These are phyloP conservation scores for Pneumocystis oryctolagi DNA, from an alignment of 1,139 yeast genomes.

Conservation along the genomic window DNA sequence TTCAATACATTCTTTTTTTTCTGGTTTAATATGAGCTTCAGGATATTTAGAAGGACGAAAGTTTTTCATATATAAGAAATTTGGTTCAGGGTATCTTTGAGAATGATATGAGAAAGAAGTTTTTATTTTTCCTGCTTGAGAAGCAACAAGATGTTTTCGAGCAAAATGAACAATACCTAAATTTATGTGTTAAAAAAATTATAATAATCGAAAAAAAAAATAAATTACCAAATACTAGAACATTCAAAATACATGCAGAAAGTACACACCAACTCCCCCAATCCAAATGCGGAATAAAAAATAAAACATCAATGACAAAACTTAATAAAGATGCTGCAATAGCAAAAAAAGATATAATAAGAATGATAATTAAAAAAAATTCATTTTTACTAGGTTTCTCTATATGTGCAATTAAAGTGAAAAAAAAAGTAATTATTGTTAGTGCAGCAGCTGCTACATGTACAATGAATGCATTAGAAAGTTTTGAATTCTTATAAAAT, in stretches of 20 bases:
- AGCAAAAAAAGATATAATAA: constrained; percentile 33
- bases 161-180: not conserved
- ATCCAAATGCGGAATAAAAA: constrained; percentile 38
- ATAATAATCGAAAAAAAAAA: not conserved
- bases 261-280: constrained; percentile 44
- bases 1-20: not conserved
- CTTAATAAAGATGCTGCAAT: constrained; percentile 36
- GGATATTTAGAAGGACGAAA: not conserved
- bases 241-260: constrained; percentile 32
- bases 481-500: constrained; percentile 43
- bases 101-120: not conserved
- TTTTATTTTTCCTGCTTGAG: not conserved
- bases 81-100: not conserved
- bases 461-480: constrained; percentile 58
- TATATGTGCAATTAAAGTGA: constrained; percentile 19
- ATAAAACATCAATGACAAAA: constrained; percentile 39
- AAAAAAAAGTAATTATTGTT: constrained; percentile 37
- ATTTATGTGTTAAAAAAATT: not conserved
- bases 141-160: not conserved
- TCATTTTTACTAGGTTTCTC: not conserved
- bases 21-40: not conserved
- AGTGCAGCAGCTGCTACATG: constrained; percentile 75
- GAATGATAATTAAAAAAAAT: constrained; percentile 17
- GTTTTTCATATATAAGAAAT: not conserved
- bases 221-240: constrained; percentile 21